A percentile compares a stretch with the other conserved stretches of the same genome.
phyloP scores from a whole-genome alignment of 2,329 filamentous ascomycete species.

The Akanthomyces dipterigenus region DNA sequence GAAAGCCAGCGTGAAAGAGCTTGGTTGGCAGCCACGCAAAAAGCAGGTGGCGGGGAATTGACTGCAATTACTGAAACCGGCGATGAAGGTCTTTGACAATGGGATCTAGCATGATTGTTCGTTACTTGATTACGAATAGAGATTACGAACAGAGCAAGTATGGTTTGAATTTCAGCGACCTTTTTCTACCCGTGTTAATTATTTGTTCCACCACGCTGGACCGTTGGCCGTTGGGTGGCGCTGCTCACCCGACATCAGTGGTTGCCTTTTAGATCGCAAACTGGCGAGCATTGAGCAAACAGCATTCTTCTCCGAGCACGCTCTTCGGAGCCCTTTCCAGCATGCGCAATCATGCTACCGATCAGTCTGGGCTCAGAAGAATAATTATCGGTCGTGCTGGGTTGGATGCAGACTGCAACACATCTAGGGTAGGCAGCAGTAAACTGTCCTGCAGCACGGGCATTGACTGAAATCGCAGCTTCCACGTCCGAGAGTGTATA shows the following conservation, averaged over 20 bases:
- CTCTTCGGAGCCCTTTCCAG: conserved; percentile 5
- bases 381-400: conserved; percentile 21
- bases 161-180: background rate
- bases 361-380: conserved; percentile 15
- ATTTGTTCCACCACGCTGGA: background rate
- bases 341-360: conserved; percentile 31
- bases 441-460: conserved; percentile 6
- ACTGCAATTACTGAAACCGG: background rate
- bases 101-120: background rate
- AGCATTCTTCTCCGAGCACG: conserved; percentile 27
- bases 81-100: background rate
- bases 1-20: background rate
- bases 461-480: conserved; percentile 20
- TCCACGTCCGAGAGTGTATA: conserved; percentile 24
- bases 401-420: conserved; percentile 1
- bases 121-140: background rate
- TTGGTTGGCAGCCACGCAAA: conserved; percentile 6
- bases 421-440: conserved; percentile 1
- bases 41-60: conserved; percentile 9
- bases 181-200: no score
- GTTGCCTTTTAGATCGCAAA: background rate
- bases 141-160: background rate
- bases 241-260: background rate
- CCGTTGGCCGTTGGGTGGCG: background rate
- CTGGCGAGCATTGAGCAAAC: conserved; percentile 32